Evolutionary conservation across 495 filamentous ascomycete genomes (phyloP).

Genomic region (Cudoniella acicularis): DNA sequence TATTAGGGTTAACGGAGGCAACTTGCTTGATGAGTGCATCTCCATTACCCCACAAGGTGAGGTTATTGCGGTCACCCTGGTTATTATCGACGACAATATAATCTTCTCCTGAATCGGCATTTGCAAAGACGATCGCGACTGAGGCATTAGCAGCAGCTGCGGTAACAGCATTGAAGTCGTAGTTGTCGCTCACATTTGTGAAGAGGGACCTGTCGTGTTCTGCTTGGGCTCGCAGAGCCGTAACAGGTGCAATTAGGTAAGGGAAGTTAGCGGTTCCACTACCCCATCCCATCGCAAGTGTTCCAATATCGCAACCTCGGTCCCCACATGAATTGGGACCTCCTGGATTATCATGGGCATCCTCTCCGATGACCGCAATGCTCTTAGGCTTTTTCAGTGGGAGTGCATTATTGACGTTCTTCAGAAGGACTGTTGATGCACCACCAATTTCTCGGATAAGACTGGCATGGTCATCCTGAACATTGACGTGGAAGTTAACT

Average conservation of each 20-base stretch:
- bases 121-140: conserved; percentile 83
- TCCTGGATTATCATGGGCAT: conserved; percentile 70
- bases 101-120: conserved; percentile 82
- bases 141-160: conserved; percentile 62
- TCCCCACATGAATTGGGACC: conserved; percentile 88
- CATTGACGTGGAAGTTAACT: conserved; percentile 84
- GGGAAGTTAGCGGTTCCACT: conserved; percentile 88
- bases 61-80: conserved; percentile 84
- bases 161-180: conserved; percentile 54
- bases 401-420: conserved; percentile 71
- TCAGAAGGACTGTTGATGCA: conserved; percentile 80
- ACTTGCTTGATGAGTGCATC: conserved; percentile 78
- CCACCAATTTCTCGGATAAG: conserved; percentile 72
- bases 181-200: conserved; percentile 74
- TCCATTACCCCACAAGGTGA: conserved; percentile 83
- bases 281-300: conserved; percentile 92
- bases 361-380: conserved; percentile 79
- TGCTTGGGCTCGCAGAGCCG: conserved; percentile 76
- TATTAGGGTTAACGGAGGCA: conserved; percentile 77
- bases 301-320: conserved; percentile 80
- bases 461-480: conserved; percentile 66
- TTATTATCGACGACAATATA: conserved; percentile 84
- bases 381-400: conserved; percentile 74
- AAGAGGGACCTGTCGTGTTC: conserved; percentile 57
- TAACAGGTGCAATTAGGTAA: conserved; percentile 83